Evolutionary conservation across 2,329 filamentous ascomycete genomes (phyloP).

Genomic region (Paraphoma chrysanthemicola): DNA sequence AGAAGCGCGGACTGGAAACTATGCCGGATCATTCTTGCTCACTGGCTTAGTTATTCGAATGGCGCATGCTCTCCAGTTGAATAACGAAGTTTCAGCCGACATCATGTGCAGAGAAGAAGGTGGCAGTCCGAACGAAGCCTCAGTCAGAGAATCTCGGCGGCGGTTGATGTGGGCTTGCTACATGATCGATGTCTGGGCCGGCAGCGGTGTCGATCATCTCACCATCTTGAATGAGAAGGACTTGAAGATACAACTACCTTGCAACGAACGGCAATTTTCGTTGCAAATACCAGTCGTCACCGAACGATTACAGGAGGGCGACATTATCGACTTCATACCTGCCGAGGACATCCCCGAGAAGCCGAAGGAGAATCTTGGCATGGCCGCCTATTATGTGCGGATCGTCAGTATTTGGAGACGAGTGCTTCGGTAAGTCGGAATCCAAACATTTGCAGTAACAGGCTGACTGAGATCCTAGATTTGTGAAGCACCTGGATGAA

Average conservation of each 20-base stretch:
- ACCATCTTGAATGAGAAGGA: slow-evolving; percentile 43
- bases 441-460: too few species aligned
- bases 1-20: slow-evolving; percentile 40
- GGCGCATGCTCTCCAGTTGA: slow-evolving; percentile 41
- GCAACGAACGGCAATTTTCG: slow-evolving; percentile 41
- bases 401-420: slow-evolving; percentile 43
- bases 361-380: slow-evolving; percentile 39
- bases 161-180: slow-evolving; percentile 46
- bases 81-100: slow-evolving; percentile 37
- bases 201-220: slow-evolving; percentile 41
- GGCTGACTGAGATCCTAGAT: slow-evolving; percentile 16
- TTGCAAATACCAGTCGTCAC: slow-evolving; percentile 41
- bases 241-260: slow-evolving; percentile 42
- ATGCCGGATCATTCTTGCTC: slow-evolving; percentile 40
- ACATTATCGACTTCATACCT: slow-evolving; percentile 32
- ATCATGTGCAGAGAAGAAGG: slow-evolving; percentile 35
- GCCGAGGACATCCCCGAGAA: slow-evolving; percentile 35
- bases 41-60: slow-evolving; percentile 41
- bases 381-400: slow-evolving; percentile 41
- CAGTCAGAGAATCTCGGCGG: slow-evolving; percentile 36
- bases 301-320: slow-evolving; percentile 32
- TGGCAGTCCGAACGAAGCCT: slow-evolving; percentile 35
- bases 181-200: slow-evolving; percentile 45
- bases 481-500: slow-evolving; percentile 42
- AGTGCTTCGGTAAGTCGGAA: slow-evolving; percentile 30